Evolutionary conservation across 768 basidiomycete species (phyloP).

Genomic region (Leccinellum luteum): DNA sequence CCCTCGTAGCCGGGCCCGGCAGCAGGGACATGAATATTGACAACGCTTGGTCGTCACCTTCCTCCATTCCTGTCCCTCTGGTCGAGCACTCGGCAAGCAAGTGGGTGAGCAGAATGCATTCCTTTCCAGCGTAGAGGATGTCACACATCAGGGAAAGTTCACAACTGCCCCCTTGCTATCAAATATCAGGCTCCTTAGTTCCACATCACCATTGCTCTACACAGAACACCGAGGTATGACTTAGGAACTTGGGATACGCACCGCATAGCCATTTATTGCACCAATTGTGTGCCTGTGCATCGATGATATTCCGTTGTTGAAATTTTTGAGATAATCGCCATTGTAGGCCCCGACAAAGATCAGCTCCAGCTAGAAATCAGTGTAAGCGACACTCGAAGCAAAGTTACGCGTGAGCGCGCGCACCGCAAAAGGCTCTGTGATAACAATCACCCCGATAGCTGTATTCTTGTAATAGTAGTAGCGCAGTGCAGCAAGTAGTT

Average conservation of each 20-base stretch:
- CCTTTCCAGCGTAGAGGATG: slow-evolving; percentile 85
- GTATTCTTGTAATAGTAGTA: slow-evolving; percentile 70
- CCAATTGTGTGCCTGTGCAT: slow-evolving; percentile 90
- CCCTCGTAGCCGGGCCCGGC: slow-evolving; percentile 35
- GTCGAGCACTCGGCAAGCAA: slow-evolving; percentile 43
- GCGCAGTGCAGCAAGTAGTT: slow-evolving; percentile 73
- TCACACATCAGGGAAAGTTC: slow-evolving; percentile 97
- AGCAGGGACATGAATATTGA: slow-evolving; percentile 44
- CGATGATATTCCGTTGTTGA: slow-evolving; percentile 42
- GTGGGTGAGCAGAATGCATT: slow-evolving; percentile 65
- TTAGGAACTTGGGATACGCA: too few relatives aligned
- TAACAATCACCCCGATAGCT: slow-evolving; percentile 76
- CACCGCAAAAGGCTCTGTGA: slow-evolving; percentile 71
- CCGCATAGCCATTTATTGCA: slow-evolving; percentile 90
- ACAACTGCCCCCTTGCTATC: slow-evolving; percentile 91
- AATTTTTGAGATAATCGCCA: slow-evolving; percentile 41
- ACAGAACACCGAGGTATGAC: too few relatives aligned
- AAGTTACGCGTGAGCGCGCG: background rate
- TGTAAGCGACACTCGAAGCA: background rate
- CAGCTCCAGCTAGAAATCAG: slow-evolving; percentile 66
- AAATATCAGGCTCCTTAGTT: slow-evolving; percentile 23
- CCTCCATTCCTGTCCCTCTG: slow-evolving; percentile 1
- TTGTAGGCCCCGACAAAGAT: slow-evolving; percentile 53
- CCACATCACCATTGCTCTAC: background rate
- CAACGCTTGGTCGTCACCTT: slow-evolving; percentile 27